Conservation (phyloP, 192 early-diverging fungal species). For the Umbelopsis vinacea region DNA sequence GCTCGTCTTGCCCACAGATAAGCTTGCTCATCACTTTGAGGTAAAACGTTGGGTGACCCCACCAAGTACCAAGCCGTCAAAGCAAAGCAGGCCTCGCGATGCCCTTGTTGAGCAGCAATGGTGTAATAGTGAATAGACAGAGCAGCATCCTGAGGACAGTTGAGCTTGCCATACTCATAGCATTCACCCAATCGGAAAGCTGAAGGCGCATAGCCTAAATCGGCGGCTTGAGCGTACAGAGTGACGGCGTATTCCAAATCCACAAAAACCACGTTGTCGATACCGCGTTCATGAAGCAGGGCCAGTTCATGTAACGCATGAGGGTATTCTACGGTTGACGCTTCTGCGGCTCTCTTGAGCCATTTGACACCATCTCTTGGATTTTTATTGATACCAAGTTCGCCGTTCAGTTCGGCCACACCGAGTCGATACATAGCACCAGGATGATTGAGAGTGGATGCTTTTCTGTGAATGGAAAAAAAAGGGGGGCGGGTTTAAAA, state of each 20-base stretch:
- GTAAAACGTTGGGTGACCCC: constrained; percentile 47
- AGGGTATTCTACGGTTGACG: constrained; percentile 59
- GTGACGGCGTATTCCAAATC: constrained; percentile 61
- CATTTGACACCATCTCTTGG: constrained; percentile 65
- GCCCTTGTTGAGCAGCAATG: constrained; percentile 59
- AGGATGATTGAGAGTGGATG: constrained; percentile 50
- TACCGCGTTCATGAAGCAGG: constrained; percentile 59
- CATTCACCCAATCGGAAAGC: constrained; percentile 61
- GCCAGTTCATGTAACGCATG: constrained; percentile 65
- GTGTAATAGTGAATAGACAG: constrained; percentile 58
- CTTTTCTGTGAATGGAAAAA: constrained; percentile 33
- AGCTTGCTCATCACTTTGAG: constrained; percentile 49
- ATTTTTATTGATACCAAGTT: constrained; percentile 55
- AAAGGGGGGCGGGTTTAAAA: too few species aligned
- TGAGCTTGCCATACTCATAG: constrained; percentile 60
- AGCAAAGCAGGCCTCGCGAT: constrained; percentile 62
- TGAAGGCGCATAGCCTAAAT: constrained; percentile 66
- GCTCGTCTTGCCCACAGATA: constrained; percentile 59
- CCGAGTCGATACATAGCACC: constrained; percentile 67
- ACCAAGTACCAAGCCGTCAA: constrained; percentile 66
- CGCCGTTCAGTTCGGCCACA: constrained; percentile 46
- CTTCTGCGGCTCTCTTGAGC: constrained; percentile 62
- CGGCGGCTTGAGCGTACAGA: constrained; percentile 60
- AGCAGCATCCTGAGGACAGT: constrained; percentile 50
- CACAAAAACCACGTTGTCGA: constrained; percentile 58